phyloP scores from a whole-genome alignment of 192 early-diverging fungal genomes.

The Funneliformis geosporum region DNA sequence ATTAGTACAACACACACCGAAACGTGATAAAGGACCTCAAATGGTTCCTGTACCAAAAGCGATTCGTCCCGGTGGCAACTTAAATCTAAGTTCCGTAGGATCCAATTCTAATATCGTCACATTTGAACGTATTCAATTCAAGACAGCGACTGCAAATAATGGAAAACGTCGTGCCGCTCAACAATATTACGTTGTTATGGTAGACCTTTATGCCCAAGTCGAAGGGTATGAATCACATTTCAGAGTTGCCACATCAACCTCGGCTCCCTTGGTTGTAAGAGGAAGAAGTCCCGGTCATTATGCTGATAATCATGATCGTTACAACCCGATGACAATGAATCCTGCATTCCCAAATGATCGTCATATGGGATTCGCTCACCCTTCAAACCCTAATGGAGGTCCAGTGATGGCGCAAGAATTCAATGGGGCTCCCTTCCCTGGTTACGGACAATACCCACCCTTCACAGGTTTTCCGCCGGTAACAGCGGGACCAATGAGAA shows the following conservation, averaged over 20 bases:
- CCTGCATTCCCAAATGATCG: conserved; percentile 34
- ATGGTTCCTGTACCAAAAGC: conserved; percentile 64
- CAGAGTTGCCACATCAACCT: conserved; percentile 69
- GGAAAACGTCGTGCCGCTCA: conserved; percentile 91
- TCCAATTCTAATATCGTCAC: conserved; percentile 60
- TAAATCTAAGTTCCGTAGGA: conserved; percentile 42
- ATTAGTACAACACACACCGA: conserved; percentile 84
- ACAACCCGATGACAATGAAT: conserved; percentile 36
- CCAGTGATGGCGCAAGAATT: conserved; percentile 34
- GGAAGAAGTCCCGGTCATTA: conserved; percentile 95
- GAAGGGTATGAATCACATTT: conserved; percentile 55
- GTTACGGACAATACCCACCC: conserved; percentile 26
- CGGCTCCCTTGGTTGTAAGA: conserved; percentile 85
- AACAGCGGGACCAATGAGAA: not conserved
- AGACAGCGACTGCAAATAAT: conserved; percentile 94
- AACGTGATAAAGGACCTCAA: conserved; percentile 93
- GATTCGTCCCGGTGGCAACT: conserved; percentile 60
- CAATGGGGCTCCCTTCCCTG: conserved; percentile 25
- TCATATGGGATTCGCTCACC: conserved; percentile 21
- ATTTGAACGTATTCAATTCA: conserved; percentile 97
- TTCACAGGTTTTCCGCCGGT: conserved; percentile 25
- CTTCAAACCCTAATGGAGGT: conserved; percentile 24
- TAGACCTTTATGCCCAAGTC: conserved; percentile 77
- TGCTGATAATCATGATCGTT: conserved; percentile 60
- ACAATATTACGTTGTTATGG: conserved; percentile 87